These are phyloP conservation scores for Colletotrichum nymphaeae DNA, from an alignment of 2,329 filamentous ascomycete genomes.

Conservation along the genomic window DNA sequence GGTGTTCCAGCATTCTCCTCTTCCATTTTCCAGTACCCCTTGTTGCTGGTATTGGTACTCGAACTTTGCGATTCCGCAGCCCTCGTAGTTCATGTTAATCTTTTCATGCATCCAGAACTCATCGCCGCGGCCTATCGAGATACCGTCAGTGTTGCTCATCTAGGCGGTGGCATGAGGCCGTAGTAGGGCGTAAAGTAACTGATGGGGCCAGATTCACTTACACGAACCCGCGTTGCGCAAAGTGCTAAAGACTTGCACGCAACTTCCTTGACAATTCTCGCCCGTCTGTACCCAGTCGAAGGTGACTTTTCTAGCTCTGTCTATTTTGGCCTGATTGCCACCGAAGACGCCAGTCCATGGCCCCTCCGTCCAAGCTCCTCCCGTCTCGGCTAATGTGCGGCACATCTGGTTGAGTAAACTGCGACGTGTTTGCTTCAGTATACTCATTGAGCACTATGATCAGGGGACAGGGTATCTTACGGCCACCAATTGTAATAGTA, in stretches of 20 bases:
- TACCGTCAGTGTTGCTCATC: not conserved
- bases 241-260: conserved; percentile 13
- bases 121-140: not conserved
- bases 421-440: not conserved
- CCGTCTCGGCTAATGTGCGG: too few species aligned
- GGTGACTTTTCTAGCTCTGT: conserved; percentile 4
- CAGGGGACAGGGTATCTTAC: not conserved
- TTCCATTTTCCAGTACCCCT: conserved; percentile 2
- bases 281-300: not conserved
- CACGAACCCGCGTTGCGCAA: conserved; percentile 1
- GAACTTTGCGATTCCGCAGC: conserved; percentile 16
- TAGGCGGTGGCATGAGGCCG: too few species aligned
- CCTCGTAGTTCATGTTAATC: not conserved
- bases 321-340: not conserved
- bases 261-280: not conserved
- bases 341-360: not conserved
- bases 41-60: not conserved
- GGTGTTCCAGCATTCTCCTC: conserved; percentile 16
- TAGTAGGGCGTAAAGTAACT: not conserved
- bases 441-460: not conserved
- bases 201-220: not conserved
- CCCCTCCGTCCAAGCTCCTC: too few species aligned
- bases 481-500: conserved; percentile 24
- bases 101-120: conserved; percentile 27
- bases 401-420: conserved; percentile 7